phyloP scores from a whole-genome alignment of 1,284 basidiomycete species.

The Trametes pubescens region DNA sequence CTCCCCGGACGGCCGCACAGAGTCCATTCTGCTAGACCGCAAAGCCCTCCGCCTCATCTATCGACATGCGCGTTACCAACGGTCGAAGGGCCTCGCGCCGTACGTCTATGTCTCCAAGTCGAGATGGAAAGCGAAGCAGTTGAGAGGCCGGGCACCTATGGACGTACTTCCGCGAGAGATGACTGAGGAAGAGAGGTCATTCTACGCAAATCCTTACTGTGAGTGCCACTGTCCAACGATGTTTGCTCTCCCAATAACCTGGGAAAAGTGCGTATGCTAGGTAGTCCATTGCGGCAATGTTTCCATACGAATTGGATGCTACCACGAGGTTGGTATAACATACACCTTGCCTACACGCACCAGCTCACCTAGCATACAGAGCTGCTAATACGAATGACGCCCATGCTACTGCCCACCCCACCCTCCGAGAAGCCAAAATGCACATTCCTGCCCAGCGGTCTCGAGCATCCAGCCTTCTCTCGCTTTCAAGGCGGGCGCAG shows the following conservation, averaged over 20 bases:
- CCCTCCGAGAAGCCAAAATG: slow-evolving; percentile 26
- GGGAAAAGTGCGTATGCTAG: slow-evolving; percentile 67
- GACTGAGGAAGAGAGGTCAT: slow-evolving; percentile 65
- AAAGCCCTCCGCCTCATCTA: slow-evolving; percentile 31
- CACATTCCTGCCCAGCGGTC: slow-evolving; percentile 66
- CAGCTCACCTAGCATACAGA: slow-evolving; percentile 50
- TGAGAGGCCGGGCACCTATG: slow-evolving; percentile 18
- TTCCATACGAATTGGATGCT: slow-evolving; percentile 56
- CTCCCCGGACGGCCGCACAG: slow-evolving; percentile 31
- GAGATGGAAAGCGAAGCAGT: slow-evolving; percentile 14
- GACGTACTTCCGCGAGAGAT: slow-evolving; percentile 60
- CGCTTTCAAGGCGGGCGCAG: slow-evolving; percentile 53
- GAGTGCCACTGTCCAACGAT: slow-evolving; percentile 38
- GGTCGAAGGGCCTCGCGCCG: slow-evolving; percentile 27
- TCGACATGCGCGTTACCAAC: slow-evolving; percentile 26
- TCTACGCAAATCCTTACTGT: slow-evolving; percentile 82
- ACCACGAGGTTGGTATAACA: slow-evolving; percentile 58
- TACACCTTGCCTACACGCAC: not conserved
- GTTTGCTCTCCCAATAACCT: not conserved
- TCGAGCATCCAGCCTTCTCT: slow-evolving; percentile 70
- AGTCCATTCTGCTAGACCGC: slow-evolving; percentile 37
- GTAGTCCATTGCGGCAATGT: slow-evolving; percentile 67
- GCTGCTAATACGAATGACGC: slow-evolving; percentile 69
- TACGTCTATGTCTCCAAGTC: slow-evolving; percentile 18
- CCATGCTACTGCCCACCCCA: slow-evolving; percentile 50